A percentile compares a stretch with the other conserved stretches of the same genome.
phyloP scores from a whole-genome alignment of 2,329 filamentous ascomycete species.

The Ophiostoma populinum region DNA sequence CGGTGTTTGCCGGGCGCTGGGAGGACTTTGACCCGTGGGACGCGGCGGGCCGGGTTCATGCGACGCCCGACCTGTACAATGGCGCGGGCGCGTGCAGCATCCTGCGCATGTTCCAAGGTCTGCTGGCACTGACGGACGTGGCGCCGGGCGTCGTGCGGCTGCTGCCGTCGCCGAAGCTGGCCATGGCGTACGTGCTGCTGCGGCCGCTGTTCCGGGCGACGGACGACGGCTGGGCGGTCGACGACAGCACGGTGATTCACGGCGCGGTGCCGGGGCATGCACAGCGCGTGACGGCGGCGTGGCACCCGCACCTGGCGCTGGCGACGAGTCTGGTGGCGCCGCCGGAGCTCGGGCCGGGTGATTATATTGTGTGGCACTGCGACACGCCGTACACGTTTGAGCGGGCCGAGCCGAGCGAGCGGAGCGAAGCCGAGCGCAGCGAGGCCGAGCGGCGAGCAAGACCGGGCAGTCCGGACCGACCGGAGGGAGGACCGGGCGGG shows the following conservation, averaged over 20 bases:
- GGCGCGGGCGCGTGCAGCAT: constrained; percentile 39
- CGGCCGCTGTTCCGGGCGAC: constrained; percentile 30
- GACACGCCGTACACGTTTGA: constrained; percentile 39
- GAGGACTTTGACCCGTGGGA: constrained; percentile 40
- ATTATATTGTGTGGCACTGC: constrained; percentile 42
- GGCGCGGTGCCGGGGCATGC: constrained; percentile 40
- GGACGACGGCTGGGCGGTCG: constrained; percentile 24
- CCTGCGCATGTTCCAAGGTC: constrained; percentile 42
- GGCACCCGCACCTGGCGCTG: constrained; percentile 38
- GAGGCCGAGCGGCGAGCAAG: too few relatives aligned
- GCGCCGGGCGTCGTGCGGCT: constrained; percentile 29
- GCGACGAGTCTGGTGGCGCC: constrained; percentile 36
- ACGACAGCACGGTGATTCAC: constrained; percentile 38
- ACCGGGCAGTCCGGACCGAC: too few relatives aligned
- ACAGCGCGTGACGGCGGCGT: constrained; percentile 38
- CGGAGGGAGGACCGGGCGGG: too few relatives aligned
- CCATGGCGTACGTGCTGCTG: constrained; percentile 29
- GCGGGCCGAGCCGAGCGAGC: too few relatives aligned
- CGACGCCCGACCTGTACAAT: constrained; percentile 39
- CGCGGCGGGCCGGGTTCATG: constrained; percentile 31
- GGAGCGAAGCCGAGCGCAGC: too few relatives aligned
- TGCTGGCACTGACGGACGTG: constrained; percentile 35
- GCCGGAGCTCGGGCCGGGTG: constrained; percentile 34
- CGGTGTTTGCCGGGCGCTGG: constrained; percentile 36
- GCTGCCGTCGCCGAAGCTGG: constrained; percentile 29